Conservation (phyloP, 192 early-diverging fungal species). For the Entomortierella chlamydospora region DNA sequence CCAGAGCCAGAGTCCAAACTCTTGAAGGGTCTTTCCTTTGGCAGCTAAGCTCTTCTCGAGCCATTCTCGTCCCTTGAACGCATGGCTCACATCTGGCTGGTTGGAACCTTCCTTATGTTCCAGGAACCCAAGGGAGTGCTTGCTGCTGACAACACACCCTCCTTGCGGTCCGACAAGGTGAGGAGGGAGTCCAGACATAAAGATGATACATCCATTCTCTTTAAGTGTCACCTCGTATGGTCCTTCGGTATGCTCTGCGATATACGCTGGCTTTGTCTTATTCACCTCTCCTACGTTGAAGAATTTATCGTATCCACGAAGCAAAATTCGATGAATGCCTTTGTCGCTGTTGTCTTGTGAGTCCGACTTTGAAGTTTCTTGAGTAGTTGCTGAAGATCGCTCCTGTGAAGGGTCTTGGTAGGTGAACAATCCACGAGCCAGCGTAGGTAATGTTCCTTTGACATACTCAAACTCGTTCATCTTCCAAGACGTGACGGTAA, state of each 20-base stretch:
- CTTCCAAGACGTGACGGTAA: conserved; percentile 65
- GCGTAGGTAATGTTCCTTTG: conserved; percentile 75
- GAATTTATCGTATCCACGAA: conserved; percentile 98
- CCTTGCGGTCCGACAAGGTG: conserved; percentile 64
- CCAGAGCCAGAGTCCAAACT: conserved; percentile 80
- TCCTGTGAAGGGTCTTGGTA: conserved; percentile 16
- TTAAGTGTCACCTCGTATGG: conserved; percentile 95
- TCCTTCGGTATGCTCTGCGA: conserved; percentile 73
- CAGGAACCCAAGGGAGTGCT: conserved; percentile 73
- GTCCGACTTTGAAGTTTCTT: not conserved
- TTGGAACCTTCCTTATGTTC: conserved; percentile 3
- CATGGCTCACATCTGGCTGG: conserved; percentile 60
- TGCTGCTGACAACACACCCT: conserved; percentile 86
- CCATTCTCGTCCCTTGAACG: conserved; percentile 79
- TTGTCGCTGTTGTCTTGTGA: conserved; percentile 1
- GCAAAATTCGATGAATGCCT: conserved; percentile 67
- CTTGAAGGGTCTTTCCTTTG: conserved; percentile 67
- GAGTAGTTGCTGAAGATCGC: not conserved
- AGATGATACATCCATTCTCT: conserved; percentile 98
- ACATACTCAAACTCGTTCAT: conserved; percentile 78
- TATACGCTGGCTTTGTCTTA: conserved; percentile 65
- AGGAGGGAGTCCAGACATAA: conserved; percentile 67
- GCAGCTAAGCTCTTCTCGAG: conserved; percentile 70
- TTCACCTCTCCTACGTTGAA: conserved; percentile 84
- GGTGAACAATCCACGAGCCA: conserved; percentile 89